Conservation (phyloP, 2,329 filamentous ascomycete genomes). For the Colletotrichum musae region DNA sequence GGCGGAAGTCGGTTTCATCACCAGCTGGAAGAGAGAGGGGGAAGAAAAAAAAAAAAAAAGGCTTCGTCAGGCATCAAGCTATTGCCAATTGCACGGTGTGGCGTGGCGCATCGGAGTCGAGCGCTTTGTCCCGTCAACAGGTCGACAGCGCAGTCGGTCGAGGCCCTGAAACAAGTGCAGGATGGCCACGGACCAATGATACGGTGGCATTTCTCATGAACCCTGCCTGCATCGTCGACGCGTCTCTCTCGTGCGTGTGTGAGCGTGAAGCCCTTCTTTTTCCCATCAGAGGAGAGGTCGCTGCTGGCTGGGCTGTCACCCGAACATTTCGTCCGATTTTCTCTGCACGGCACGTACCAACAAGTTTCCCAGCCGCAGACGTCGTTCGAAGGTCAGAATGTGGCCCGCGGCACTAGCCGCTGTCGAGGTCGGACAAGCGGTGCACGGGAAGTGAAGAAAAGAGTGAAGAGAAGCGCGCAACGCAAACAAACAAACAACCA, state of each 20-base stretch:
- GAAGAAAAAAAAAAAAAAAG: background rate
- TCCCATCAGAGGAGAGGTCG: background rate
- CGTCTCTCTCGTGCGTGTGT: constrained; percentile 21
- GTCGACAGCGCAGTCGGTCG: constrained; percentile 8
- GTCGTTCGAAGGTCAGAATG: no score
- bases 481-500: constrained; percentile 14
- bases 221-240: constrained; percentile 19
- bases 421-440: background rate
- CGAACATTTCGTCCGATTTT: constrained; percentile 16
- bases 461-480: background rate
- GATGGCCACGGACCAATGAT: constrained; percentile 24
- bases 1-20: constrained; percentile 11
- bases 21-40: background rate
- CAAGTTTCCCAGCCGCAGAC: no score
- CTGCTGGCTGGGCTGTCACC: constrained; percentile 28
- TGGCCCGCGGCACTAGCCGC: background rate
- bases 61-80: constrained; percentile 10
- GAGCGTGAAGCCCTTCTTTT: background rate
- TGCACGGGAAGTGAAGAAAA: background rate
- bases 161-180: constrained; percentile 28
- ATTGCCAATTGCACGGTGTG: constrained; percentile 5
- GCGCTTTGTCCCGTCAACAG: constrained; percentile 27
- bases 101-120: background rate
- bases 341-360: no score
- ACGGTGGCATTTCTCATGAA: constrained; percentile 13